These are phyloP conservation scores for Ministeria vibrans DNA, from an alignment of 78 protist genomes.

Conservation along the genomic window DNA sequence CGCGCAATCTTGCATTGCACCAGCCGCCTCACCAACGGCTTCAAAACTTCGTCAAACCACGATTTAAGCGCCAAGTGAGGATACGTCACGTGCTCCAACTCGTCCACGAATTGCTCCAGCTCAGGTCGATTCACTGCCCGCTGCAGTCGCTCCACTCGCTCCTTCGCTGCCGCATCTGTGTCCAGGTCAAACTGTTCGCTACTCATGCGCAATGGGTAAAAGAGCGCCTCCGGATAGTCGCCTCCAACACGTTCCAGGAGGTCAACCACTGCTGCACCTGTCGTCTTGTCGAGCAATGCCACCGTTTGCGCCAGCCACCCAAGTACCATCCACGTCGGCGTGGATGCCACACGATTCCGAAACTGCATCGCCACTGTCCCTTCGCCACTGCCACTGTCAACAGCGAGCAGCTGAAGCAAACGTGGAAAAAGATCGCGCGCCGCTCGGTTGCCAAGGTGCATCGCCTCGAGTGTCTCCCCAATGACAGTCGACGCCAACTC, in stretches of 20 bases:
- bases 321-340: constrained; percentile 66
- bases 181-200: constrained; percentile 18
- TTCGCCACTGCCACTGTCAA: too few relatives aligned
- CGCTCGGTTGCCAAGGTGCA: background rate
- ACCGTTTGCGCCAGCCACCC: constrained; percentile 60
- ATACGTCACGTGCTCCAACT: background rate
- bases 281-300: constrained; percentile 10
- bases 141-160: background rate
- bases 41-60: constrained; percentile 26
- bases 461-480: background rate
- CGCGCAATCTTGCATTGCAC: too few relatives aligned
- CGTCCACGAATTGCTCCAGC: constrained; percentile 38
- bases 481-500: background rate
- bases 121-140: constrained; percentile 6
- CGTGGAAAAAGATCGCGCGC: constrained; percentile 5
- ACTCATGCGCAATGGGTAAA: constrained; percentile 44
- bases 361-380: background rate
- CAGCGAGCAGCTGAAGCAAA: background rate
- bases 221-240: constrained; percentile 63
- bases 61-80: constrained; percentile 26
- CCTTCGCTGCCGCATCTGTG: background rate
- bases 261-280: background rate
- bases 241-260: background rate
- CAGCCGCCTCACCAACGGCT: background rate
- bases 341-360: background rate